phyloP scores from a whole-genome alignment of 495 filamentous ascomycete genomes.

The Penicillium mononematosum region DNA sequence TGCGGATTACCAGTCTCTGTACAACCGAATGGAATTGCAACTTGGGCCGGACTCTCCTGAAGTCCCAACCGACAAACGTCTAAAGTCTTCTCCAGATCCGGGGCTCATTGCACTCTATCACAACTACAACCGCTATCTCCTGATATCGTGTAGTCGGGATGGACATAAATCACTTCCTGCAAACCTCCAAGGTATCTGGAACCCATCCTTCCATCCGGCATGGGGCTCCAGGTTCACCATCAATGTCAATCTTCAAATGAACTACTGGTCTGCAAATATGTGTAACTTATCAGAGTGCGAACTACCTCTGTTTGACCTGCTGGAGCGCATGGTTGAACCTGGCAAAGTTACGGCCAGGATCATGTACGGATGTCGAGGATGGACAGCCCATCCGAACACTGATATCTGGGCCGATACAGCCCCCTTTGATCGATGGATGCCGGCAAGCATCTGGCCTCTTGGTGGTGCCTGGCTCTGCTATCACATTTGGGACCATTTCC shows the following conservation, averaged over 20 bases:
- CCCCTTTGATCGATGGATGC: constrained; percentile 45
- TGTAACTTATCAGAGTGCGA: constrained; percentile 43
- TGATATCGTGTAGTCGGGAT: constrained; percentile 46
- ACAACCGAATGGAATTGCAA: constrained; percentile 32
- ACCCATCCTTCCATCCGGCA: constrained; percentile 45
- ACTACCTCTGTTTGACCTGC: constrained; percentile 40
- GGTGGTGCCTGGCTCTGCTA: constrained; percentile 50
- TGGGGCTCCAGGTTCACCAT: constrained; percentile 59
- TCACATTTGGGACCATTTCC: constrained; percentile 49
- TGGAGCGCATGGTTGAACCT: constrained; percentile 35
- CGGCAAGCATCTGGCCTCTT: constrained; percentile 48
- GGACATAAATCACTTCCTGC: constrained; percentile 46
- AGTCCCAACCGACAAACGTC: constrained; percentile 33
- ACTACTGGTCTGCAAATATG: constrained; percentile 54
- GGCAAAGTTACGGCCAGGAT: constrained; percentile 38
- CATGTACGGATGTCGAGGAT: constrained; percentile 53
- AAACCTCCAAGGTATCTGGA: constrained; percentile 60
- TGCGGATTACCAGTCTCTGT: constrained; percentile 34
- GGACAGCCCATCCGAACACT: constrained; percentile 47
- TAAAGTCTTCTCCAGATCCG: constrained; percentile 31
- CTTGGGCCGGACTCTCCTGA: constrained; percentile 23
- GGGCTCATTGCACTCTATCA: constrained; percentile 44
- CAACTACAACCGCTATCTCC: constrained; percentile 49
- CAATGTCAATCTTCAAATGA: constrained; percentile 62
- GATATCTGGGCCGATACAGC: constrained; percentile 52